A percentile compares a stretch with the other conserved stretches of the same genome.
phyloP scores from a whole-genome alignment of 306 rosid genomes.

The Cucurbita maxima region DNA sequence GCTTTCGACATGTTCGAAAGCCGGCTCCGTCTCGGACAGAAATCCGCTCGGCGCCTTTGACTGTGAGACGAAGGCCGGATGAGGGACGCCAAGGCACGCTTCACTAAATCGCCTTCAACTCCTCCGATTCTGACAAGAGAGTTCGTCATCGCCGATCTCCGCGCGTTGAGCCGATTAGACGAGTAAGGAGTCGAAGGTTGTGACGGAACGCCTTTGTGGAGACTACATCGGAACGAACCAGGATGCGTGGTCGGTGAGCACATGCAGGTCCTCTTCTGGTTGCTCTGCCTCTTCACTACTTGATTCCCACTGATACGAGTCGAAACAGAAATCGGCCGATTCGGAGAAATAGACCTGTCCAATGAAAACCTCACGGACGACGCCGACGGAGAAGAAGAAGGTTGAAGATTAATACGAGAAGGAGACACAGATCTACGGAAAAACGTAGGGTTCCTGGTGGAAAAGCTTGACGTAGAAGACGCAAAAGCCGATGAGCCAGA shows the following conservation, averaged over 20 bases:
- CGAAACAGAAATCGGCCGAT: conserved; percentile 19
- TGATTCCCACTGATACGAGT: not conserved
- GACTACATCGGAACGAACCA: conserved; percentile 58
- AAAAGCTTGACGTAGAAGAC: conserved; percentile 28
- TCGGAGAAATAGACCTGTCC: conserved; percentile 24
- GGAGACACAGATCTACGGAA: conserved; percentile 19
- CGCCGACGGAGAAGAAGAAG: not conserved
- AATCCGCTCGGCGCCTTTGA: conserved; percentile 40
- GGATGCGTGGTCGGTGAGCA: conserved; percentile 67
- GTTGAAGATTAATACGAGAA: conserved; percentile 1
- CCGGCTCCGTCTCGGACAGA: conserved; percentile 38
- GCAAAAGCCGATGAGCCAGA: conserved; percentile 30
- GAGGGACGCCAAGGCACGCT: conserved; percentile 26
- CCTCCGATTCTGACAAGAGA: conserved; percentile 48
- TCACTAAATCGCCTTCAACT: conserved; percentile 40
- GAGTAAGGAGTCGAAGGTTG: conserved; percentile 17
- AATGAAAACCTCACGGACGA: conserved; percentile 16
- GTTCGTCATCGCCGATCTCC: conserved; percentile 60
- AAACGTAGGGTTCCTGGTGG: conserved; percentile 15
- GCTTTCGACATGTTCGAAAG: conserved; percentile 38
- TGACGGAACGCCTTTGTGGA: conserved; percentile 24
- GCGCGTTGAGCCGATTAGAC: conserved; percentile 20
- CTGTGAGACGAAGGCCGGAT: conserved; percentile 40
- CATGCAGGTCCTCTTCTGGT: conserved; percentile 28
- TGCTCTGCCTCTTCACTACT: conserved; percentile 14